These are phyloP conservation scores for Colletotrichum falcatum DNA, from an alignment of 2,329 filamentous ascomycete genomes.

Conservation along the genomic window DNA sequence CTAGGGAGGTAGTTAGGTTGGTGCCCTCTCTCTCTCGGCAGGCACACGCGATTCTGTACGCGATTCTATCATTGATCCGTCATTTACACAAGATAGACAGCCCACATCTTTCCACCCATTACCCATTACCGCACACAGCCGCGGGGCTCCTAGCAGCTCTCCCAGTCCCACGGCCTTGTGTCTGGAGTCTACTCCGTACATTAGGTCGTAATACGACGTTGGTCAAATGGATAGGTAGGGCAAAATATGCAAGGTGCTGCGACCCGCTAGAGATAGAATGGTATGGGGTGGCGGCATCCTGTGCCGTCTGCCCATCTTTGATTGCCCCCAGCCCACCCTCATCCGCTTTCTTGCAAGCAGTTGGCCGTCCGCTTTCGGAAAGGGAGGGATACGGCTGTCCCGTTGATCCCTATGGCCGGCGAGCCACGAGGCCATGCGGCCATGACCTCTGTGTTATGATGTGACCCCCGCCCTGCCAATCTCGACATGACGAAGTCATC, in stretches of 20 bases:
- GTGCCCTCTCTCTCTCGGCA: neutral
- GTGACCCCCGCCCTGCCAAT: constrained; percentile 38
- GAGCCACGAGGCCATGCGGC: constrained; percentile 39
- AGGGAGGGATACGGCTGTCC: neutral
- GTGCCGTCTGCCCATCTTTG: constrained; percentile 34
- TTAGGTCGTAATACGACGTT: neutral
- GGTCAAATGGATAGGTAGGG: neutral
- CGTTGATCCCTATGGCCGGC: constrained; percentile 30
- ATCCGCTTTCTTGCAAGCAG: constrained; percentile 23
- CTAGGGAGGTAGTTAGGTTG: neutral
- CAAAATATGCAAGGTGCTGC: constrained; percentile 5
- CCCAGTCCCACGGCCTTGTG: neutral
- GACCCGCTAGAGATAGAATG: constrained; percentile 18
- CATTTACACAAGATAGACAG: neutral
- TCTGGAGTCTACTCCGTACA: too few species aligned
- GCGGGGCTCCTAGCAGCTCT: neutral
- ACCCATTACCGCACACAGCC: neutral
- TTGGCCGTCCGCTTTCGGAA: neutral
- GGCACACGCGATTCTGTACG: neutral
- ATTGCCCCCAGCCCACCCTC: constrained; percentile 32
- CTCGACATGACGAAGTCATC: constrained; percentile 36
- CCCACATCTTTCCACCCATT: constrained; percentile 1
- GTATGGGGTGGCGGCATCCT: constrained; percentile 23
- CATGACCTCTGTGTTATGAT: constrained; percentile 28
- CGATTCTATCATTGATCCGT: constrained; percentile 8